Percentiles rank a stretch among this genome's conserved stretches.
Conservation (phyloP, 805 yeast species). For the Kregervanrija delftensis region DNA sequence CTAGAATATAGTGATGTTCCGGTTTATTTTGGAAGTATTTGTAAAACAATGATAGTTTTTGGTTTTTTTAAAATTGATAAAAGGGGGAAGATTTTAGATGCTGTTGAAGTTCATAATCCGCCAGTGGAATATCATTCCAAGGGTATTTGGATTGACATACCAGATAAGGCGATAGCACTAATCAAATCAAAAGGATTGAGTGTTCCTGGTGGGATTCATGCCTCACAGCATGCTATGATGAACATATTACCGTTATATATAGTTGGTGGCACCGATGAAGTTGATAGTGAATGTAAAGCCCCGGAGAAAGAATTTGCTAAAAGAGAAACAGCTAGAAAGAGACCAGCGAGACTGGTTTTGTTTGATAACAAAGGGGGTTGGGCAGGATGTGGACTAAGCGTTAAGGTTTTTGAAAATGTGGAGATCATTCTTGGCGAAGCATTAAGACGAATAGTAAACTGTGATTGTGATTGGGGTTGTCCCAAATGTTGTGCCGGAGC, state of each 20-base stretch:
- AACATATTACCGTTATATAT: slow-evolving; percentile 69
- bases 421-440: slow-evolving; percentile 61
- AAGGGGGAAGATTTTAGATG: slow-evolving; percentile 75
- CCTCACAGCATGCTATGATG: slow-evolving; percentile 87
- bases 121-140: slow-evolving; percentile 63
- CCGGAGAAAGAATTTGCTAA: slow-evolving; percentile 93
- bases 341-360: slow-evolving; percentile 86
- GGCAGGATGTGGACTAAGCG: slow-evolving; percentile 71
- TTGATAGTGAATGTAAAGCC: slow-evolving; percentile 92
- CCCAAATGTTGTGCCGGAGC: slow-evolving; percentile 84
- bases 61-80: slow-evolving; percentile 88
- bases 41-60: slow-evolving; percentile 72
- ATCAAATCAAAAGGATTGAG: slow-evolving; percentile 53
- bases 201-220: slow-evolving; percentile 92
- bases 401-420: slow-evolving; percentile 73
- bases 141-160: slow-evolving; percentile 92
- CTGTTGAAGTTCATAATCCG: slow-evolving; percentile 87
- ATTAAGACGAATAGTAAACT: slow-evolving; percentile 47
- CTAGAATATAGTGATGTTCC: slow-evolving; percentile 47
- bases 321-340: slow-evolving; percentile 57
- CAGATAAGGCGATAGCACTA: slow-evolving; percentile 51
- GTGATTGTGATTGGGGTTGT: slow-evolving; percentile 66
- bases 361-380: slow-evolving; percentile 80
- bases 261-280: slow-evolving; percentile 68
- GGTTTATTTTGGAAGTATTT: slow-evolving; percentile 67